Evolutionary conservation across 768 basidiomycete genomes (phyloP).

Genomic region (Gymnopilus junonius): DNA sequence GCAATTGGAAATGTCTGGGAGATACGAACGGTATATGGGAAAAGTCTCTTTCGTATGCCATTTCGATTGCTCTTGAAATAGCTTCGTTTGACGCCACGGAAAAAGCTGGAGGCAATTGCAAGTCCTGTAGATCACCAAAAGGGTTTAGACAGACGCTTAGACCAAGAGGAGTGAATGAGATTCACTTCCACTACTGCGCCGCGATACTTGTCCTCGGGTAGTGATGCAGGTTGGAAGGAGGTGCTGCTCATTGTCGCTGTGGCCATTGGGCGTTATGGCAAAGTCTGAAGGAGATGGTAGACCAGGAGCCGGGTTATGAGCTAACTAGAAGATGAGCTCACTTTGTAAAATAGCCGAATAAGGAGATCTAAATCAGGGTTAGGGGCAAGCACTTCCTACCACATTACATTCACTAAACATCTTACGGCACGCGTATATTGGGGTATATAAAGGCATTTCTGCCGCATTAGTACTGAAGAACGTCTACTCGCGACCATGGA

Average conservation of each 20-base stretch:
- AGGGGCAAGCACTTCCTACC: slow-evolving; percentile 2
- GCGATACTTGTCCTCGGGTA: slow-evolving; percentile 63
- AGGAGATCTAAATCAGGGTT: slow-evolving; percentile 7
- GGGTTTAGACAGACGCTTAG: background rate
- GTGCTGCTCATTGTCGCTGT: slow-evolving; percentile 23
- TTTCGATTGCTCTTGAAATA: slow-evolving; percentile 77
- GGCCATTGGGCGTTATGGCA: slow-evolving; percentile 11
- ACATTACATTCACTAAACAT: too few relatives aligned
- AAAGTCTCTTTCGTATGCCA: slow-evolving; percentile 94
- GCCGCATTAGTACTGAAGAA: too few relatives aligned
- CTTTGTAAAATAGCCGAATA: background rate
- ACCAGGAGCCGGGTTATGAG: background rate
- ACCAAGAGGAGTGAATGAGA: background rate
- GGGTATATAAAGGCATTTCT: too few relatives aligned
- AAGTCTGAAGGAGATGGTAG: background rate
- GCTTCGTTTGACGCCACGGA: slow-evolving; percentile 73
- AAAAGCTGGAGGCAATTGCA: slow-evolving; percentile 88
- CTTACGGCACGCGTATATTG: too few relatives aligned
- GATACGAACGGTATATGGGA: slow-evolving; percentile 82
- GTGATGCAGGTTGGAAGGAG: slow-evolving; percentile 15
- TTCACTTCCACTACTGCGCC: slow-evolving; percentile 92
- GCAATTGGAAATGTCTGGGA: background rate
- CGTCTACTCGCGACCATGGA: background rate
- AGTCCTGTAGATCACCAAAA: slow-evolving; percentile 48
- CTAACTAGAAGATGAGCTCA: background rate